Percentiles rank a stretch among this genome's conserved stretches.
Evolutionary conservation across 1,139 yeast species (phyloP).

Genomic region (Yamadazyma atmosphaerica): DNA sequence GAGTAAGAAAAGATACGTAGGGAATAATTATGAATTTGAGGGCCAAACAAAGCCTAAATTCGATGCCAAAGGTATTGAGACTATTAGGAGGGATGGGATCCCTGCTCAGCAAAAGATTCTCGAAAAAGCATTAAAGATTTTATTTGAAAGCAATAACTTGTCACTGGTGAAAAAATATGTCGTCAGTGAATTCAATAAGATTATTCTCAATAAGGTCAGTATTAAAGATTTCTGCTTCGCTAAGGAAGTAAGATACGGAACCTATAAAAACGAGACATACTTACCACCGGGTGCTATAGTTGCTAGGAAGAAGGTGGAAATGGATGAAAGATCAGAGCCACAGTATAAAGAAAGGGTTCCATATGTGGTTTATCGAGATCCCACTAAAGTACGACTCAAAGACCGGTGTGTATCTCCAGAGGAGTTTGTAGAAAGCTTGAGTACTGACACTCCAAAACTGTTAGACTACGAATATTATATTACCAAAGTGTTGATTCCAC

Average conservation of each 20-base stretch:
- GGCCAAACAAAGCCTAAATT: conserved; percentile 61
- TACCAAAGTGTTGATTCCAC: conserved; percentile 80
- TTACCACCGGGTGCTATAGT: conserved; percentile 93
- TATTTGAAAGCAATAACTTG: conserved; percentile 74
- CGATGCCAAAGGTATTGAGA: conserved; percentile 96
- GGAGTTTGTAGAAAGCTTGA: conserved; percentile 52
- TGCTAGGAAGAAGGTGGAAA: conserved; percentile 58
- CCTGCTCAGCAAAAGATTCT: conserved; percentile 88
- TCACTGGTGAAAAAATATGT: conserved; percentile 69
- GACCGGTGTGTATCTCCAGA: conserved; percentile 84
- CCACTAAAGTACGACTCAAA: conserved; percentile 61
- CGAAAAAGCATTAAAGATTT: conserved; percentile 62
- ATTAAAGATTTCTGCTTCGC: conserved; percentile 89
- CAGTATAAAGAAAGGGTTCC: conserved; percentile 89
- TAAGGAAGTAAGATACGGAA: conserved; percentile 82
- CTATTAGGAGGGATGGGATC: conserved; percentile 90
- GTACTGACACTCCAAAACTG: conserved; percentile 33
- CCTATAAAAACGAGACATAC: conserved; percentile 67
- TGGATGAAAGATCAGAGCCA: conserved; percentile 76
- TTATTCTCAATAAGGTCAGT: conserved; percentile 59
- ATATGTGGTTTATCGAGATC: conserved; percentile 73
- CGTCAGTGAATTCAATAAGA: conserved; percentile 62
- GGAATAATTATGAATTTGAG: conserved; percentile 65
- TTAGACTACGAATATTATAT: conserved; percentile 87
- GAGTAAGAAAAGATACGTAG: conserved; percentile 90